Conservation (phyloP, 116 monocot species). For the Iris pallida region DNA sequence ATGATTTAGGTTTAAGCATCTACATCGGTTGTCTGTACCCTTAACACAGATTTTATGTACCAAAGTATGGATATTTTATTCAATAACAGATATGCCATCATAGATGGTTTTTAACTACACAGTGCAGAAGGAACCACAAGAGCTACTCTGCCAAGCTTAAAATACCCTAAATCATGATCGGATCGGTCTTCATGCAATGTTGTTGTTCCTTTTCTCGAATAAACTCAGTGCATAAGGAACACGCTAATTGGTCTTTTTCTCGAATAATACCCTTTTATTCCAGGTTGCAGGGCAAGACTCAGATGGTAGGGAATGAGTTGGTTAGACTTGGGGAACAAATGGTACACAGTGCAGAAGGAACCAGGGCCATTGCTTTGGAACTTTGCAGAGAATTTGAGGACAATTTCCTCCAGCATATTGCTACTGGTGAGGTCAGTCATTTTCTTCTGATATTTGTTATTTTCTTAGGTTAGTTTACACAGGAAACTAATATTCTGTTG, state of each 20-base stretch:
- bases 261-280: neutral
- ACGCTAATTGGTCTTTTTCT: no score
- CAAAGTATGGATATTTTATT: no score
- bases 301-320: slow-evolving; percentile 81
- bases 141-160: no score
- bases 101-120: no score
- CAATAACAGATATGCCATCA: no score
- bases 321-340: slow-evolving; percentile 91
- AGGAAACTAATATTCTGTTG: neutral
- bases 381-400: slow-evolving; percentile 62
- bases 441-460: neutral
- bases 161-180: no score
- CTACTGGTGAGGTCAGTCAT: slow-evolving; percentile 73
- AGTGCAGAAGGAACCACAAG: no score
- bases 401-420: slow-evolving; percentile 32
- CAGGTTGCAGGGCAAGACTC: slow-evolving; percentile 92
- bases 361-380: slow-evolving; percentile 88
- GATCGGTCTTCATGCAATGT: no score
- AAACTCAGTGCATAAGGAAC: no score
- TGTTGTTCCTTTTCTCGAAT: no score
- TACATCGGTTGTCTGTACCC: no score
- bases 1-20: neutral
- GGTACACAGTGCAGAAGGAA: slow-evolving; percentile 88
- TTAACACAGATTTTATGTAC: no score
- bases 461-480: neutral